Evolutionary conservation across 805 yeast genomes (phyloP).

Genomic region (Metschnikowia gruessii): DNA sequence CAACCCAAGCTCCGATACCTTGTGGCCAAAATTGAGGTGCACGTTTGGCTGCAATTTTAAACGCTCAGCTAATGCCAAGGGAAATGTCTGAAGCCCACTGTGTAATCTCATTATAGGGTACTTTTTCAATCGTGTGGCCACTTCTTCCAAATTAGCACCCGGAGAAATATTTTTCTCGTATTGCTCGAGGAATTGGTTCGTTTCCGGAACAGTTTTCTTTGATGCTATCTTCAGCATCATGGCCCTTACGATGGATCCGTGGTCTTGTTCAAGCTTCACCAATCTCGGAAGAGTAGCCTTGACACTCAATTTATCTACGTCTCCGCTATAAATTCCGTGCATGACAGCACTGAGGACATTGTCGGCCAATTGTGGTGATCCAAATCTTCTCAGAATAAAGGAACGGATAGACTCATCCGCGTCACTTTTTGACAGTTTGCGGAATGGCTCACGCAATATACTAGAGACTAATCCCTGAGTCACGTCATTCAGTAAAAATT

Average conservation of each 20-base stretch:
- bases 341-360: slow-evolving; percentile 76
- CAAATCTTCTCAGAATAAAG: slow-evolving; percentile 70
- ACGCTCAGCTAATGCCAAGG: slow-evolving; percentile 40
- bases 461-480: slow-evolving; percentile 46
- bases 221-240: slow-evolving; percentile 31
- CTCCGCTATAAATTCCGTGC: slow-evolving; percentile 87
- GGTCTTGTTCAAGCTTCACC: slow-evolving; percentile 53
- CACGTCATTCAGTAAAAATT: slow-evolving; percentile 42
- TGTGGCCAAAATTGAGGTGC: slow-evolving; percentile 30
- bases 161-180: slow-evolving; percentile 44
- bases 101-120: slow-evolving; percentile 62
- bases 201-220: slow-evolving; percentile 7
- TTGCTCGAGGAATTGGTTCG: slow-evolving; percentile 22
- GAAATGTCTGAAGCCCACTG: slow-evolving; percentile 56
- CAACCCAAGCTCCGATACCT: slow-evolving; percentile 23
- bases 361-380: slow-evolving; percentile 44
- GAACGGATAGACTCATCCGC: slow-evolving; percentile 70
- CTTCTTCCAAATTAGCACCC: slow-evolving; percentile 33
- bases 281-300: slow-evolving; percentile 55
- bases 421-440: slow-evolving; percentile 18
- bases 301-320: slow-evolving; percentile 62
- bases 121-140: slow-evolving; percentile 41
- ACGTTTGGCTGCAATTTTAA: slow-evolving; percentile 42
- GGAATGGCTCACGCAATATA: slow-evolving; percentile 51
- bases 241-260: slow-evolving; percentile 57